A percentile compares a stretch with the other conserved stretches of the same genome.
These are phyloP conservation scores for Nakaseomyces kungkrabaensis DNA, from an alignment of 1,139 yeast species.

Conservation along the genomic window DNA sequence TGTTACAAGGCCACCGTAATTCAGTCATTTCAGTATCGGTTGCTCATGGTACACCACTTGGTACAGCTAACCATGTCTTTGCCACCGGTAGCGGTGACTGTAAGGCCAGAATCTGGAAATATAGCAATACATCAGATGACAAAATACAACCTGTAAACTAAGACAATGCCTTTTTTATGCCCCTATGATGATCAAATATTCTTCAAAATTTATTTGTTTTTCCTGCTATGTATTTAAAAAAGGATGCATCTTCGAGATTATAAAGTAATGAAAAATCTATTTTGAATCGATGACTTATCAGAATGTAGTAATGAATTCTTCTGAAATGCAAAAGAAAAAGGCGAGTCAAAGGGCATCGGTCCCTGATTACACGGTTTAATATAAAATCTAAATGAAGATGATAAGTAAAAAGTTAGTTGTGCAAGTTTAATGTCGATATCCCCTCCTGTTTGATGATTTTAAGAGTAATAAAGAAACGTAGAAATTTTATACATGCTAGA, in stretches of 20 bases:
- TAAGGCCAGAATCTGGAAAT: constrained; percentile 93
- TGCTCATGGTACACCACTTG: constrained; percentile 60
- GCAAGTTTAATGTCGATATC: no score
- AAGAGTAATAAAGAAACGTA: no score
- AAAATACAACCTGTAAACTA: not conserved
- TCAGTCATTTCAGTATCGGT: constrained; percentile 94
- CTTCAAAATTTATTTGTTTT: not conserved
- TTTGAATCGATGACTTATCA: not conserved
- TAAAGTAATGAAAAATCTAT: not conserved
- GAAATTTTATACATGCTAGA: no score
- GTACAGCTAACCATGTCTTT: constrained; percentile 51
- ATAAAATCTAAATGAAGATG: no score
- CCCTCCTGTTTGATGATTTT: no score
- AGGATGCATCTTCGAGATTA: not conserved
- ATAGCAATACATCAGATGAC: constrained; percentile 5
- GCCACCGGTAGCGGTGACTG: constrained; percentile 99
- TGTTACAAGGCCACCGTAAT: constrained; percentile 96
- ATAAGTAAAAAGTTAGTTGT: no score
- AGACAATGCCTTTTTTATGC: not conserved
- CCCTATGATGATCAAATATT: not conserved
- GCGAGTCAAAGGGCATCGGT: no score
- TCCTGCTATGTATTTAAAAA: not conserved
- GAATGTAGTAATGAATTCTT: no score
- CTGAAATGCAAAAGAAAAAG: no score
- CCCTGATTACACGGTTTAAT: no score